Evolutionary conservation across 371 early-diverging fungal species (phyloP), one percentile per base, ranked within the genome.

Genomic region (Mucor velutinosus): DNA sequence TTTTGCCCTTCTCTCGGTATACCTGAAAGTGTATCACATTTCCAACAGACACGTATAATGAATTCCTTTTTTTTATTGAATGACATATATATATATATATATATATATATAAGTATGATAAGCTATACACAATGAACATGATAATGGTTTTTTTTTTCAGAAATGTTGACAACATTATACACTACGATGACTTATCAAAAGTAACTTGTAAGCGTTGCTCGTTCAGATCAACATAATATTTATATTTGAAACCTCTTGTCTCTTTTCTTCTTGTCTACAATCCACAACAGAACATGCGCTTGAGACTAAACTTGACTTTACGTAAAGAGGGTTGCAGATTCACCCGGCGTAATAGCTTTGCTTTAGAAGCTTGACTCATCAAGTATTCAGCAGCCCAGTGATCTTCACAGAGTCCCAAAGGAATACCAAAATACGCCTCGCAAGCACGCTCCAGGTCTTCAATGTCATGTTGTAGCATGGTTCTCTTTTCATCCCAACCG

Each of bases 361-460:
- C 64, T 41, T 64, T 71, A 0, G 65, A 62, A 15, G 65, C 73
- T 53, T 69, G 73, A 10, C 14, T 51, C 15, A 72, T 29, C 23
- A 72, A 23, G 49, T 65, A 69, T 33, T 51, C 39, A 17, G 69
- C 68, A 5, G 73, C 73, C 73, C 73, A 72, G 37, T 65, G 56
- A 25, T 72, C 53, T 45, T 72, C 69, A 58, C 73, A 72, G 11
- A 62, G 41, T 47, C 45, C 51, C 39, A 72, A 35, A 17, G 73
- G 73, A 11, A 72, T 69, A 29, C 69, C 65, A 23, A 72, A 72
- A 55, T 72, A 72, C 7, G 73, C 73, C 29, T 68, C 65, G 58
- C 73, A 72, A n/a, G 69, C 58, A 41, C 66, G 30, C 37, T 72
- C 73, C 29, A 68, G 55, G 29, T 71, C 66, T 45, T 71, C 66